Conservation (phyloP, 2,329 filamentous ascomycete genomes). For the Aspergillus latus region DNA sequence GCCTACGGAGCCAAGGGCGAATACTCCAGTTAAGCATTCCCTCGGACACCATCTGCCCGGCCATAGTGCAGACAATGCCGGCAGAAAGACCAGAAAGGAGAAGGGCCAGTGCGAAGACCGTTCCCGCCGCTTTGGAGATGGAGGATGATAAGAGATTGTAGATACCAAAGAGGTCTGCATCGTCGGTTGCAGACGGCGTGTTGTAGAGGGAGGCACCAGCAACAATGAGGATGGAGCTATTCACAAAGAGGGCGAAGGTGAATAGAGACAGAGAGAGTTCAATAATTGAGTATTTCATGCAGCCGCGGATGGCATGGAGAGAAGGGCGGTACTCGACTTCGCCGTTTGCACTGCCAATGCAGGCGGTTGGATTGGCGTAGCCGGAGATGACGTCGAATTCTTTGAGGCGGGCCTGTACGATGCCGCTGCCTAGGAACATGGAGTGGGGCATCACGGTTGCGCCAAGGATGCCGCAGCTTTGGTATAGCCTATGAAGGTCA, state of each 20-base stretch:
- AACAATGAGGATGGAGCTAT: conserved; percentile 78
- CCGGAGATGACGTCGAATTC: conserved; percentile 48
- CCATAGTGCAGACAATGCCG: conserved; percentile 84
- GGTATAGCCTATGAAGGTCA: conserved; percentile 46
- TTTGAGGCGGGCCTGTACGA: conserved; percentile 55
- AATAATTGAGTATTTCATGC: conserved; percentile 69
- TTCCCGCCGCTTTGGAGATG: conserved; percentile 73
- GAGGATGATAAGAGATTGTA: conserved; percentile 68
- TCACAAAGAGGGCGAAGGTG: conserved; percentile 81
- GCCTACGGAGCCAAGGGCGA: conserved; percentile 73
- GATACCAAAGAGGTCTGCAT: conserved; percentile 81
- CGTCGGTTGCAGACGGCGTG: conserved; percentile 55
- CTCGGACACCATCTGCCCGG: conserved; percentile 85
- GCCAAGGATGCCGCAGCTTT: conserved; percentile 54
- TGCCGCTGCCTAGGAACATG: conserved; percentile 57
- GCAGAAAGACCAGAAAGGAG: conserved; percentile 78
- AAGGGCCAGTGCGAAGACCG: conserved; percentile 79
- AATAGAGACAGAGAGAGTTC: conserved; percentile 73
- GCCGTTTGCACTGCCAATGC: conserved; percentile 40
- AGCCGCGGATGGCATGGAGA: conserved; percentile 69
- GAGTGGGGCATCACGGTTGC: conserved; percentile 62
- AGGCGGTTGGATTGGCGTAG: conserved; percentile 32
- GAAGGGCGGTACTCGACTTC: conserved; percentile 69
- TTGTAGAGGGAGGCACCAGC: conserved; percentile 74
- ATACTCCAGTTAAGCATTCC: conserved; percentile 75